phyloP scores from a whole-genome alignment of 352 stramenopile genomes.

The Phytopythium montanum region DNA sequence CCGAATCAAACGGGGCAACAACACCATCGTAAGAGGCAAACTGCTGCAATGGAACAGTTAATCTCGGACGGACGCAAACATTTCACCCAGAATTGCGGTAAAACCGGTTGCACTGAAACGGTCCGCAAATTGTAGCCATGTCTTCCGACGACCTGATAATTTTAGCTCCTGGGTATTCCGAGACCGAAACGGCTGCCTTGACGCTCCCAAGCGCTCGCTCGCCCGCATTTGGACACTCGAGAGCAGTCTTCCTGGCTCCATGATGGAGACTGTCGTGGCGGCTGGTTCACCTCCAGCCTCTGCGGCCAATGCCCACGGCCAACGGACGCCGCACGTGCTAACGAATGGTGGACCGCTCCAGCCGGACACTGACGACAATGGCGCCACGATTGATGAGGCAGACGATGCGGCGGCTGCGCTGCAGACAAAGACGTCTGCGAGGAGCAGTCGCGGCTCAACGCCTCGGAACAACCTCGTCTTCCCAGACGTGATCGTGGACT shows the following conservation, averaged over 20 bases:
- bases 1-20: background rate
- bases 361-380: background rate
- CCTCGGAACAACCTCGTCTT: conserved; percentile 1
- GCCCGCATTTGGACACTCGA: background rate
- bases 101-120: too few species aligned
- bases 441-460: background rate
- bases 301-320: background rate
- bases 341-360: background rate
- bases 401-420: background rate
- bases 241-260: background rate
- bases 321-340: background rate
- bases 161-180: background rate
- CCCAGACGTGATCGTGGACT: background rate
- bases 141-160: background rate
- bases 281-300: background rate
- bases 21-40: too few species aligned
- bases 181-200: background rate
- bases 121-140: background rate
- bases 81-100: too few species aligned
- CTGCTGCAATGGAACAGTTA: too few species aligned
- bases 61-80: too few species aligned
- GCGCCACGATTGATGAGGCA: background rate
- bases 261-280: background rate
- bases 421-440: background rate
- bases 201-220: background rate